A percentile compares a stretch with the other conserved stretches of the same genome.
Conservation (phyloP, 345 rosid species). For the Salix suchowensis region DNA sequence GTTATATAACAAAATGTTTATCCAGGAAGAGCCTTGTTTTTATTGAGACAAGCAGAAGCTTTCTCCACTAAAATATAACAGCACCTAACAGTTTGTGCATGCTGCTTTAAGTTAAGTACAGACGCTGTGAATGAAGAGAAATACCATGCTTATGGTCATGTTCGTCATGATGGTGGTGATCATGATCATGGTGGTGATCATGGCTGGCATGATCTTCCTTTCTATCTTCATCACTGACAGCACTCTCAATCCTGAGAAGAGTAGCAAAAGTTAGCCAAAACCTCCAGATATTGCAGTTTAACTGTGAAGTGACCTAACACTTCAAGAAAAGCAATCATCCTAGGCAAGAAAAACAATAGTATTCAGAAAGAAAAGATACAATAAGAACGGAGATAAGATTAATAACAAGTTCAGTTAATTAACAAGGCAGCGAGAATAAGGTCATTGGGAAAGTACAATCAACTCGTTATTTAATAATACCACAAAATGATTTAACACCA, state of each 20-base stretch:
- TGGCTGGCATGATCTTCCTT: conserved; percentile 49
- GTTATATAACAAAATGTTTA: background rate
- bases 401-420: background rate
- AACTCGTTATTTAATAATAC: background rate
- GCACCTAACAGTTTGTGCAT: background rate
- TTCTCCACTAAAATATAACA: background rate
- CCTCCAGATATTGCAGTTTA: background rate
- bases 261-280: conserved; percentile 11
- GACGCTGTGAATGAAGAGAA: background rate
- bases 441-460: background rate
- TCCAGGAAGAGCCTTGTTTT: background rate
- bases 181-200: conserved; percentile 38
- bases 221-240: conserved; percentile 50
- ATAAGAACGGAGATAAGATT: background rate
- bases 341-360: background rate
- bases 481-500: background rate
- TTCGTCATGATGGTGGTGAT: conserved; percentile 48
- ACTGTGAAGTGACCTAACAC: background rate
- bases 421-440: background rate
- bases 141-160: conserved; percentile 74
- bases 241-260: conserved; percentile 71
- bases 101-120: background rate
- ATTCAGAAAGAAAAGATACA: background rate
- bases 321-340: background rate
- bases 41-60: background rate